A percentile compares a stretch with the other conserved stretches of the same genome.
Conservation (phyloP, 805 yeast species). For the Metschnikowia chrysomelidarum region DNA sequence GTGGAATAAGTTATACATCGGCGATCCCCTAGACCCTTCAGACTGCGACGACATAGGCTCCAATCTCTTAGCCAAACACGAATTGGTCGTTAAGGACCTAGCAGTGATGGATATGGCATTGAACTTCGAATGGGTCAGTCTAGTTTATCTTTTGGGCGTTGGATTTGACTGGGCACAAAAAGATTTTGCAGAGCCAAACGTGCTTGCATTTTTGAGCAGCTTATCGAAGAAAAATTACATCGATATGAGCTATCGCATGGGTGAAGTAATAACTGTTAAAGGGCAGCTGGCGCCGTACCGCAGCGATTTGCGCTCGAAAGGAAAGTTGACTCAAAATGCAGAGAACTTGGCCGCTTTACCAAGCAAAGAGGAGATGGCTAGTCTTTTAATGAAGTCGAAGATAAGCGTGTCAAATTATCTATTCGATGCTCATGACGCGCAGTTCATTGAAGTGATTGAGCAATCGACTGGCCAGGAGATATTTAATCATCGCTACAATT, state of each 20-base stretch:
- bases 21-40: slow-evolving; percentile 19
- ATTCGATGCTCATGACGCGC: slow-evolving; percentile 15
- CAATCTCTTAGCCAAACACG: slow-evolving; percentile 20
- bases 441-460: slow-evolving; percentile 13
- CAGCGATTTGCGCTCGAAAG: background rate
- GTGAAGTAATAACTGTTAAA: slow-evolving; percentile 1
- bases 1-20: slow-evolving; percentile 40
- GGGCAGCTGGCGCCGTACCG: slow-evolving; percentile 4
- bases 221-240: slow-evolving; percentile 6
- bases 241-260: slow-evolving; percentile 7
- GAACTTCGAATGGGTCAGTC: slow-evolving; percentile 50
- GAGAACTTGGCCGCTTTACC: slow-evolving; percentile 1
- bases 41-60: slow-evolving; percentile 7
- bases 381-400: slow-evolving; percentile 3
- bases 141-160: slow-evolving; percentile 43
- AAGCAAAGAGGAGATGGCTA: slow-evolving; percentile 4
- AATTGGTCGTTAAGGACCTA: slow-evolving; percentile 36
- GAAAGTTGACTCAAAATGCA: background rate
- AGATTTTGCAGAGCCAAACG: slow-evolving; percentile 32
- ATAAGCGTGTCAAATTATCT: slow-evolving; percentile 13
- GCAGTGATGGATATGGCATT: slow-evolving; percentile 36
- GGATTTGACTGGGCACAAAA: slow-evolving; percentile 50
- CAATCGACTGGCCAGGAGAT: slow-evolving; percentile 11
- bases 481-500: slow-evolving; percentile 23
- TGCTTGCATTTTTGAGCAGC: slow-evolving; percentile 12